Conservation (phyloP, 768 basidiomycete species). For the Tephrocybe rancida region DNA sequence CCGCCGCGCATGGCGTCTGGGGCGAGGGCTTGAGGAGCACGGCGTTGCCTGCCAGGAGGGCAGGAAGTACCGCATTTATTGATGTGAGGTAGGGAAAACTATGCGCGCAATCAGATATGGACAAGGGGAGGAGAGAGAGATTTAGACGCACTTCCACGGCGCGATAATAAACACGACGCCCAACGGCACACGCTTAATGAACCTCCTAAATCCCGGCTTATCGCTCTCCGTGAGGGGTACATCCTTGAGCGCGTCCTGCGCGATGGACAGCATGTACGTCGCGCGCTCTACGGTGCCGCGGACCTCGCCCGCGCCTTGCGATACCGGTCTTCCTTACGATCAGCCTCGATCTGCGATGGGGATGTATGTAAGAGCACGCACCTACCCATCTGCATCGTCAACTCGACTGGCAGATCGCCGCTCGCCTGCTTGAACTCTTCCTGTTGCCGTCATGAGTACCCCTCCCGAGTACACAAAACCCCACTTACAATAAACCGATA, state of each 20-base stretch:
- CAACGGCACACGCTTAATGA: conserved; percentile 80
- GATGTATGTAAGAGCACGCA: no score
- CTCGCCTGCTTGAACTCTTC: conserved; percentile 50
- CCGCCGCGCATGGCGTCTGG: conserved; percentile 89
- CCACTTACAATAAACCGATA: conserved; percentile 41
- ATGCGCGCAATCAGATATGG: background rate
- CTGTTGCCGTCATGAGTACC: conserved; percentile 20
- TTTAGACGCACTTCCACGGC: conserved; percentile 86
- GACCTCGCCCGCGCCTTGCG: conserved; percentile 79
- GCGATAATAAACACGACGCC: conserved; percentile 89
- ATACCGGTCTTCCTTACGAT: conserved; percentile 66
- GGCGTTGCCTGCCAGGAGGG: conserved; percentile 87
- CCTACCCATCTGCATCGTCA: conserved; percentile 93
- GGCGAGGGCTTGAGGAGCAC: conserved; percentile 96
- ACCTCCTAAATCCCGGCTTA: conserved; percentile 81
- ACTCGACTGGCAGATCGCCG: conserved; percentile 71
- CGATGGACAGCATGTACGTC: conserved; percentile 84
- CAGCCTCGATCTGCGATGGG: background rate
- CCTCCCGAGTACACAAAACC: no score
- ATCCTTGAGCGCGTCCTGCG: conserved; percentile 72
- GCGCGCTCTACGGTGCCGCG: conserved; percentile 82
- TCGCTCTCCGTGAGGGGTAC: conserved; percentile 75
- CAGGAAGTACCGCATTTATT: conserved; percentile 91
- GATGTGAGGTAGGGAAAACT: conserved; percentile 91
- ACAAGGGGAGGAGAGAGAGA: background rate